These are phyloP conservation scores for Buddleja alternifolia DNA, from an alignment of 257 asterid species.

Conservation along the genomic window DNA sequence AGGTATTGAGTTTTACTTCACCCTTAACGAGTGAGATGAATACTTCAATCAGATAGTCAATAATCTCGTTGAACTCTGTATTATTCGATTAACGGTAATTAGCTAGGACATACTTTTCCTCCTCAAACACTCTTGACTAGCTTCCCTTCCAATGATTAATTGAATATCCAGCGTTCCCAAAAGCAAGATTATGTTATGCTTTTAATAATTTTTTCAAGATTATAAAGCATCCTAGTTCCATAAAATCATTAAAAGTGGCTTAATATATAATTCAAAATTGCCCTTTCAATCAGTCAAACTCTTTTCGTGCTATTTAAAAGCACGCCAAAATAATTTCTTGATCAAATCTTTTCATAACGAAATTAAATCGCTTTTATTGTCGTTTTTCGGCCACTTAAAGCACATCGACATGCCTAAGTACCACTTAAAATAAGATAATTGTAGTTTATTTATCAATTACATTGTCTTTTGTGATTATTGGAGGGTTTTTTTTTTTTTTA, in stretches of 20 bases:
- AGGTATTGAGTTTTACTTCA: no score
- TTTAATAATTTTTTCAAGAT: not conserved
- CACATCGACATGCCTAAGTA: slow-evolving; percentile 21
- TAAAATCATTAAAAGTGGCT: slow-evolving; percentile 26
- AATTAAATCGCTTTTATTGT: slow-evolving; percentile 26
- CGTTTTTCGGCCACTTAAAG: slow-evolving; percentile 34
- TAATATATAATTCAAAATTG: slow-evolving; percentile 14
- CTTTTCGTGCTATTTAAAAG: slow-evolving; percentile 35
- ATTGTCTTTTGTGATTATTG: slow-evolving; percentile 26
- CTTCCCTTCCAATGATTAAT: slow-evolving; percentile 30
- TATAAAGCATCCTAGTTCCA: not conserved
- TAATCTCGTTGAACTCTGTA: no score
- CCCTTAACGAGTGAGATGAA: no score
- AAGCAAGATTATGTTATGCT: slow-evolving; percentile 25
- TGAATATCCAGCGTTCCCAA: slow-evolving; percentile 14
- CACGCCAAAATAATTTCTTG: slow-evolving; percentile 28
- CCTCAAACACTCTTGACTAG: not conserved
- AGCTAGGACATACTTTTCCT: not conserved
- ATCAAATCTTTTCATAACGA: slow-evolving; percentile 21
- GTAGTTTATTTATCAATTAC: not conserved
- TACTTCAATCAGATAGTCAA: no score
- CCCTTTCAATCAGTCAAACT: slow-evolving; percentile 43
- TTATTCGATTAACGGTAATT: not conserved
- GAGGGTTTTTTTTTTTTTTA: no score
- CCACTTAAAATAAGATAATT: slow-evolving; percentile 1